Base-by-base conservation (phyloP, 75 land plant species). In the Sequoia sempervirens region DNA sequence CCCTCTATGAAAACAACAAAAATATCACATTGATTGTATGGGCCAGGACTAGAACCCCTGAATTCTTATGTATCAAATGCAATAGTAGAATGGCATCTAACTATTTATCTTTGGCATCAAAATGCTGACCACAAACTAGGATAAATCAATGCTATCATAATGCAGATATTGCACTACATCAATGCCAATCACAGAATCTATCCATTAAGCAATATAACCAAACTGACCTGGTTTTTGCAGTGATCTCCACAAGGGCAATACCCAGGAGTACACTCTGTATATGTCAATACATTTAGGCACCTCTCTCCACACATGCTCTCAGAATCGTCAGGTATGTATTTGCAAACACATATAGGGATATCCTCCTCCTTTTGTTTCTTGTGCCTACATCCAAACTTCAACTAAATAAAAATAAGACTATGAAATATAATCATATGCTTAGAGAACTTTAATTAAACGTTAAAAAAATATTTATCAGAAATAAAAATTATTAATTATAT, bases 311-410 rank as follows among this genome's bases (percentile, higher is more conserved):
- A 95, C 20, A 89, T 88, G 87, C 91, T 94, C 15, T 93, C 94
- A 28, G 88, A 87, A 85, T 91, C 78, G 80, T 34, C 86, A 18
- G 81, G 64, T 75, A 87, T 83, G 68, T 66, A 86, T 75, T 83
- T 88, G 85, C 97, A 95, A 15, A 70, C 86, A 79, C 95, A 93
- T 20, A 93, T 72, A 45, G 93, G 87, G 46, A 95, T 89, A 84
- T 95, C 97, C 85, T 91, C 94, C 85, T 93, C 93, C 83, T 91
- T 90, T 76, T 92, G 94, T 88, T 91, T 90, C 86, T 84, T 89
- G 86, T 90, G 95, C 87, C 97, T 95, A 50, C 36, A n/a, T 40
- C 50, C 37, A 18, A 73, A 53, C 72, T 84, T 76, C 47, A 76
- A 76, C 79, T 61, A 83, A 69, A 73, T 32, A 47, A 36, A 78